phyloP scores from a whole-genome alignment of 2,329 filamentous ascomycete species.

The Sporothrix variecibatus region DNA sequence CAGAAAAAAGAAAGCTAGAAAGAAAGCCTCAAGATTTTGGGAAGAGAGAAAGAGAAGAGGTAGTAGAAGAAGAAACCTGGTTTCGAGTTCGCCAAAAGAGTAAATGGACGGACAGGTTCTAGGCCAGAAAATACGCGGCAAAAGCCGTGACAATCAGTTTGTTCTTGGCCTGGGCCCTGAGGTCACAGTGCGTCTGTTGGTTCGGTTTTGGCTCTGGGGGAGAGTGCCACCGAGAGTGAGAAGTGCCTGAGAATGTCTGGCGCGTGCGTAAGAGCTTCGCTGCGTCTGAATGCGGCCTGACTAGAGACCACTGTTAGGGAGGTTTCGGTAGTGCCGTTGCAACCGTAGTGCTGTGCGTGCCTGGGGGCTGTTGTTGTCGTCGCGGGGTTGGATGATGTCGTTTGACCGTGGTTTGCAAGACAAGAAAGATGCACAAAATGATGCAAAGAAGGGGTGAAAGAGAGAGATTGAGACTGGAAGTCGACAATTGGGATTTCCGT shows the following conservation, averaged over 20 bases:
- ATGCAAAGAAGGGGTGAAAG: background rate
- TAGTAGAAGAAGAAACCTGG: background rate
- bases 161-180: background rate
- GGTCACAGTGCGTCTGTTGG: background rate
- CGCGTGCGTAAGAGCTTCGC: slow-evolving; percentile 9
- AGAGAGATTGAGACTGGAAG: background rate
- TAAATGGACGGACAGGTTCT: background rate
- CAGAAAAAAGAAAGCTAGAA: background rate
- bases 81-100: background rate
- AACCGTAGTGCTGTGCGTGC: background rate
- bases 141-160: slow-evolving; percentile 10
- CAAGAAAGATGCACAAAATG: background rate
- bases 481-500: background rate
- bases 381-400: background rate
- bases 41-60: background rate
- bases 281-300: slow-evolving; percentile 5
- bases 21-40: background rate
- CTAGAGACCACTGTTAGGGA: background rate
- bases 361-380: background rate
- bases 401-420: background rate
- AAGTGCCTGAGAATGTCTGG: background rate
- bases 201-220: background rate
- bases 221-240: background rate
- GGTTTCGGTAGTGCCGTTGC: background rate
- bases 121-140: slow-evolving; percentile 8